Base-by-base conservation (phyloP, 2,329 filamentous ascomycete species). In the Didymella sp. region DNA sequence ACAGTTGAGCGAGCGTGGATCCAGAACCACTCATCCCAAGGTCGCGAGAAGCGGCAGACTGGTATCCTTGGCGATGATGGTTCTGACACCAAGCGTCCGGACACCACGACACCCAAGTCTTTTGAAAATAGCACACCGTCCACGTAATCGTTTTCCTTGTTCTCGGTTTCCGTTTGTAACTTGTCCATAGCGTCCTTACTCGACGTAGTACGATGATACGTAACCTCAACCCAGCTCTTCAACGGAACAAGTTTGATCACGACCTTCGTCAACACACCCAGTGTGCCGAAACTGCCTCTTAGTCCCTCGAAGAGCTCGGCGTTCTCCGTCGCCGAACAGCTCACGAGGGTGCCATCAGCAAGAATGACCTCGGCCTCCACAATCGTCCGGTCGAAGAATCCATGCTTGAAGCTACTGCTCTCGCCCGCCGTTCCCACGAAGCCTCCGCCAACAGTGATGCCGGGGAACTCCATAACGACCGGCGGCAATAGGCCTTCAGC, bases 21-120 rank as follows among this genome's bases (percentile, higher is more conserved):
- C 61, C 90, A 92, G 72, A 90, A 92, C 90, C 89, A 92, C 2
- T 87, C 85, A 61, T 92, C 88, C 28, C 73, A 77, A 0, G 83
- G 77, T 2, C 82, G 77, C 2, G 81, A 84, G 72, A 91, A 89
- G 17, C 66, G 66, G 24, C 73, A 68, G 2, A 76, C 17, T 3
- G 64, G 65, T n/a, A 67, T 48, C 8, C 56, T 59, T 0, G 63
- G 38, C 5, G 59, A 61, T 1, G 70, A 52, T 0, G 80, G 58
- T 0, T 76, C 68, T 48, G 88, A 77, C 1, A 81, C 79, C 7
- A 89, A 76, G 4, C 77, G 78, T 0, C 89, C 89, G 0, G 81
- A 79, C 60, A 88, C 86, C 22, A 91, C 76, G 0, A 89, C 80
- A 0, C 84, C 84, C 3, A 77, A 77, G 21, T 78, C 76, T 6